These are phyloP conservation scores for Ceratocystis variospora DNA, from an alignment of 2,329 filamentous ascomycete species.

Conservation along the genomic window DNA sequence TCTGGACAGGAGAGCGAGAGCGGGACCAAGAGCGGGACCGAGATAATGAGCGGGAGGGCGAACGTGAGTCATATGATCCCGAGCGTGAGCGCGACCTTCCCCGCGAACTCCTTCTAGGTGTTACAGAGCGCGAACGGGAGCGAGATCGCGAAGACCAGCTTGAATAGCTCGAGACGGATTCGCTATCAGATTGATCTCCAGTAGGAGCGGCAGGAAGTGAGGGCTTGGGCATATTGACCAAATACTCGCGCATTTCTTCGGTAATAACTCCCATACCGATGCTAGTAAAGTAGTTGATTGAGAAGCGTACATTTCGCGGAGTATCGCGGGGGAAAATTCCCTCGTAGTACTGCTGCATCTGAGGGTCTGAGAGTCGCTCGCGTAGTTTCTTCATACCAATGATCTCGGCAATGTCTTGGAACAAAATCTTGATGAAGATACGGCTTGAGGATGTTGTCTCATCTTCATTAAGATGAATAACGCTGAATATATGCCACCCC, in stretches of 20 bases:
- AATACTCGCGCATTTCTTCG: slow-evolving; percentile 82
- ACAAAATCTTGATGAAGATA: slow-evolving; percentile 97
- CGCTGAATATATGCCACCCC: slow-evolving; percentile 77
- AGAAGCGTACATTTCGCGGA: slow-evolving; percentile 81
- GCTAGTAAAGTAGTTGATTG: slow-evolving; percentile 98
- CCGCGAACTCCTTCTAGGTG: slow-evolving; percentile 23
- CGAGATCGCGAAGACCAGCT: slow-evolving; percentile 42
- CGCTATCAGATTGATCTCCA: slow-evolving; percentile 48
- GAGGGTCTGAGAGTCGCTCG: slow-evolving; percentile 62
- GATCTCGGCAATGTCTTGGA: slow-evolving; percentile 80
- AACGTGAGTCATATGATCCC: slow-evolving; percentile 15
- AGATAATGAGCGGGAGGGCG: slow-evolving; percentile 14
- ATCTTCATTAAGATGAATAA: slow-evolving; percentile 84
- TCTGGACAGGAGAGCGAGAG: slow-evolving; percentile 19
- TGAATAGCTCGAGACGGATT: slow-evolving; percentile 63
- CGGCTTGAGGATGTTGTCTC: slow-evolving; percentile 92
- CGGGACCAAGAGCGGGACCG: slow-evolving; percentile 25
- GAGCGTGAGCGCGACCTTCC: slow-evolving; percentile 21
- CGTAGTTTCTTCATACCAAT: slow-evolving; percentile 71
- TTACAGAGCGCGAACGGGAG: slow-evolving; percentile 33
- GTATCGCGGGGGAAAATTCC: slow-evolving; percentile 86
- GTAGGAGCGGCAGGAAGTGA: slow-evolving; percentile 53
- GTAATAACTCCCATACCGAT: slow-evolving; percentile 92
- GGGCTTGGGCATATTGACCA: slow-evolving; percentile 83
- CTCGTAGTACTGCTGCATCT: slow-evolving; percentile 61